Evolutionary conservation across 2,329 filamentous ascomycete species (phyloP).

Genomic region (Pseudonectria buxi): DNA sequence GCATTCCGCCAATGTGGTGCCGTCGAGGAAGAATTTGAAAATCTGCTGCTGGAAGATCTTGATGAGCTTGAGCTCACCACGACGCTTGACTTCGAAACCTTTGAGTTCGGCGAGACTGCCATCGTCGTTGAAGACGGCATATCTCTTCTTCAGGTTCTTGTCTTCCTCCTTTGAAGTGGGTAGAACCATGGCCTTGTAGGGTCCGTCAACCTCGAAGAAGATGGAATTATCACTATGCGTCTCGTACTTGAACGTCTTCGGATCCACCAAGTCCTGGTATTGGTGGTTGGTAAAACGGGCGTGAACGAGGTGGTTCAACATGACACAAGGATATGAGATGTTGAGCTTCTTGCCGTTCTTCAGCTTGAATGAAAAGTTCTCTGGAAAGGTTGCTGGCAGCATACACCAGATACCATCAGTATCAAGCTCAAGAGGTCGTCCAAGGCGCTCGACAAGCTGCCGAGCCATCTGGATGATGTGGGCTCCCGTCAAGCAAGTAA

Average conservation of each 20-base stretch:
- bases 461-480: conserved; percentile 96
- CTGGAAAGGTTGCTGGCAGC: conserved; percentile 89
- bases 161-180: conserved; percentile 98
- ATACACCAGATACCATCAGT: conserved; percentile 99
- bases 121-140: conserved; percentile 98
- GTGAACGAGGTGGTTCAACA: conserved; percentile 97
- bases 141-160: conserved; percentile 98
- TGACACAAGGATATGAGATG: conserved; percentile 98
- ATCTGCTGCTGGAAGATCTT: conserved; percentile 99
- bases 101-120: conserved; percentile 93
- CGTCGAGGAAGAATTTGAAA: conserved; percentile 98
- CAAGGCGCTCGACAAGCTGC: conserved; percentile 86
- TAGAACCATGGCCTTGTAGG: conserved; percentile 94
- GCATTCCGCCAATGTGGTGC: conserved; percentile 77
- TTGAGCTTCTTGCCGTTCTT: conserved; percentile 93
- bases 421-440: conserved; percentile 86
- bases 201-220: conserved; percentile 98
- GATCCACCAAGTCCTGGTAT: conserved; percentile 83
- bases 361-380: conserved; percentile 90
- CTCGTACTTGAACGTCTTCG: conserved; percentile 78
- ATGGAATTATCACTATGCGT: conserved; percentile 98
- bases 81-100: conserved; percentile 93
- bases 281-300: conserved; percentile 94
- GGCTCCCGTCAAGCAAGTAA: conserved; percentile 93
- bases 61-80: conserved; percentile 97